Base-by-base conservation (phyloP, 805 yeast species). In the Kluyveromyces wickerhamii region DNA sequence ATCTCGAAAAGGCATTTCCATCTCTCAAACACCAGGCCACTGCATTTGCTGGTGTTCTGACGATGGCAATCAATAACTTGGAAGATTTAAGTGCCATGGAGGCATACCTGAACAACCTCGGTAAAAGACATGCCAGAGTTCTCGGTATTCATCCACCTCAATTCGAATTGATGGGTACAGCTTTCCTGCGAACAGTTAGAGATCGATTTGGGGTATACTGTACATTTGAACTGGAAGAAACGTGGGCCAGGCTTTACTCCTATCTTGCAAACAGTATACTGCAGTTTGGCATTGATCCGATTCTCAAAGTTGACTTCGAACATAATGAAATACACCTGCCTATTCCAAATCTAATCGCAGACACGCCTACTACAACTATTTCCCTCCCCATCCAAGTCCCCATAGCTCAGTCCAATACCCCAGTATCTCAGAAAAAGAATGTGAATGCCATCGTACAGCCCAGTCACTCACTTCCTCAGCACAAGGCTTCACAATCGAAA, bases 21-120 rank as follows among this genome's bases (percentile, higher is more conserved):
- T 74, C 83, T 5, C 74, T 83, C 43, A 71, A 71, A 42, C 87
- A 81, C 51, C 94, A 85, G 59, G 86, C 92, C 1, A 72, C 75
- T 11, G 72, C 88, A 6, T 79, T 84, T 62, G 86, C 89, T 0
- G 87, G 88, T 4, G 84, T 84, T 13, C 55, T 85, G 46, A 71
- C 82, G 19, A 67, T 75, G 27, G 81, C 88, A 2, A 73, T 84
- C 39, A 58, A 69, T 19, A 75, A 74, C 44, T 61, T 84, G 34
- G 87, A 80, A 35, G 67, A 77, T 43, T 62, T 83, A 34, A 50
- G 67, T 3, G 55, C 59, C 5, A 59, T 83, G 45, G 78, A 79
- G 47, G 79, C 69, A 17, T 77, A 77, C 37, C 59, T 85, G 32
- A 62, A 62, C 28, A 70, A 72, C 30, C 58, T 84, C 44, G 94